These are phyloP conservation scores for Penicillium sp. DNA, from an alignment of 2,329 filamentous ascomycete genomes.

Conservation along the genomic window DNA sequence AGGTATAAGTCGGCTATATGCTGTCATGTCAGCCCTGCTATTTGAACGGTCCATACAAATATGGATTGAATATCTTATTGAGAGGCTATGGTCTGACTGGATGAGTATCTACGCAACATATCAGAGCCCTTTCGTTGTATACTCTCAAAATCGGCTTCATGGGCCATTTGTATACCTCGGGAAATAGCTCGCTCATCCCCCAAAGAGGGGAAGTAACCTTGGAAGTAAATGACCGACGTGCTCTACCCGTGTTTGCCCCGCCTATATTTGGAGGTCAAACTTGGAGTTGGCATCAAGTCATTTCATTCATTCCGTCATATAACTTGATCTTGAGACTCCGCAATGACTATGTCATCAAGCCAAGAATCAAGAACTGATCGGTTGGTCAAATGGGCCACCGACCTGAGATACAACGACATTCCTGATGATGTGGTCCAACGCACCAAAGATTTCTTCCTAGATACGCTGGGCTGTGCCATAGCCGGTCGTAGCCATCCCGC, in stretches of 20 bases:
- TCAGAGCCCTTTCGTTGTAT: background rate
- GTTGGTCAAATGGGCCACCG: slow-evolving; percentile 22
- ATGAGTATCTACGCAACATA: background rate
- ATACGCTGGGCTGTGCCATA: slow-evolving; percentile 31
- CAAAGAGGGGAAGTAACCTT: background rate
- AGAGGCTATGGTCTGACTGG: background rate
- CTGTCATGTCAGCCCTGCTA: background rate
- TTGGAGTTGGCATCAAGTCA: background rate
- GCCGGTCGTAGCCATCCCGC: slow-evolving; percentile 31
- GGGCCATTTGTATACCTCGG: background rate
- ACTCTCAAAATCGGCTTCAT: background rate
- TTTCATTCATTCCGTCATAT: background rate
- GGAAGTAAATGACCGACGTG: background rate
- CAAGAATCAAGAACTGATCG: slow-evolving; percentile 19
- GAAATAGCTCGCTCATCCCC: background rate
- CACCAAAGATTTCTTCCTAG: slow-evolving; percentile 33
- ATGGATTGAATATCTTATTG: no score
- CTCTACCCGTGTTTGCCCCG: background rate
- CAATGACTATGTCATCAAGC: background rate
- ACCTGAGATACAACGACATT: slow-evolving; percentile 22
- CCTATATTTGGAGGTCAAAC: background rate
- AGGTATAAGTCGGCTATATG: slow-evolving; percentile 1
- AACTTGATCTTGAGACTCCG: background rate
- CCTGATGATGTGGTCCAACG: slow-evolving; percentile 26
- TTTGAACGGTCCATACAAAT: background rate